Evolutionary conservation across 768 basidiomycete species (phyloP), one percentile per base, ranked within the genome.

Genomic region (Daedalea quercina): DNA sequence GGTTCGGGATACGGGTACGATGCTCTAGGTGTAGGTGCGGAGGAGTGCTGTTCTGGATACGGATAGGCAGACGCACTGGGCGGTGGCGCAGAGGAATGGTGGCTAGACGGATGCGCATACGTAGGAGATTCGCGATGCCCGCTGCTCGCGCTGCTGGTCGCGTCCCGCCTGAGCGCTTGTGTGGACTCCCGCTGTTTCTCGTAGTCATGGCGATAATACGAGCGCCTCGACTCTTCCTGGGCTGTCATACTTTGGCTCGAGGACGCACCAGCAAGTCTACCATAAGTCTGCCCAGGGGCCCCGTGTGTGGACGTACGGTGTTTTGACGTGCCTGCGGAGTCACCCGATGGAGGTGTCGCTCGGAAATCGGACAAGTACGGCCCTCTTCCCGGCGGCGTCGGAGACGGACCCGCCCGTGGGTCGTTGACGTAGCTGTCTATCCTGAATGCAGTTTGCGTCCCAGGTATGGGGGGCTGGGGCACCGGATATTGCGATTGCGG

Each of bases 151-250:
- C 28, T 31, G 28, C 28, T 31, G 23, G 11, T 11, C 3, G 31
- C 11, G 41, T 41, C 35, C 19, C n/a, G 15, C 7, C 46, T 56
- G 45, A 26, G 35, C 9, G 55, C 51, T 17, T 57, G 57, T 8
- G 60, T 50, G 23, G 28, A 53, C 19, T 54, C 43, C 28, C 57
- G 57, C 7, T 54, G 40, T 35, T 54, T 56, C 20, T 58, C 60
- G 23, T 61, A 61, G 33, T 61, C 60, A 42, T 55, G 51, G 7
- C 60, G 60, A 25, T 61, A 61, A 47, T 61, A 58, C 9, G 59
- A 56, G 7, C 40, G 50, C 19, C 31, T 41, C n/a, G 31, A n/a
- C 40, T 49, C 28, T 25, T 49, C 48, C 34, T 47, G 25, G n/a
- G 6, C 8, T 6, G 23, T 22, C 3, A 17, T 20, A 11, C 40